Evolutionary conservation across 768 basidiomycete species (phyloP), one percentile per base, ranked within the genome.

Genomic region (Leccinum boreale): DNA sequence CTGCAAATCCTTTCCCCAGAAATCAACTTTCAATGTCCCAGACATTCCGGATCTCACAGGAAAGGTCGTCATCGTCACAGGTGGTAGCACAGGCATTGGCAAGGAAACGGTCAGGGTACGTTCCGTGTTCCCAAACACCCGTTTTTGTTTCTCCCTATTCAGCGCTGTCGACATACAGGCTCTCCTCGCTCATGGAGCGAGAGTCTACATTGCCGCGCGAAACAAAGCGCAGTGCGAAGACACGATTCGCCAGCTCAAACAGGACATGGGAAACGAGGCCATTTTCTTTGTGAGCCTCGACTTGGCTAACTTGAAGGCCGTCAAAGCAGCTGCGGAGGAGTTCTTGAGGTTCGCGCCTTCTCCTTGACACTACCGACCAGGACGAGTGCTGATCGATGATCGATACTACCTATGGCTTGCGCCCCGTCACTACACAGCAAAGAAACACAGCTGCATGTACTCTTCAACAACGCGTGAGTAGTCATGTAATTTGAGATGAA

Each of bases 401-500:
- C 29, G 29, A 31, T 11, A 11, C 10, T 9, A 39, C 17, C 36
- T 45, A 44, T 19, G 42, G 11, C 44, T 21, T 12, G 19, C 11
- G 19, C 6, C 23, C 10, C 44, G 5, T 45, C 11, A 31, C 19
- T 45, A 21, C 21, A 23, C 45, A 80, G 77, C 31, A 77, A 77
- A 58, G 82, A 84, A 61, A 71, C 59, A 2, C 67, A 72, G 55
- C 67, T 85, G 15, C 72, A 84, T 54, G 72, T 80, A 5, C 68
- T 85, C 8, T 77, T 79, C 68, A 81, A 82, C 57, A 83, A 79
- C 46, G 81, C 74, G 80, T 81, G 50, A 53, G 81, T 48, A 19
- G 11, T 19, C 39, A 42, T 42, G n/a, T 24, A 3, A 3, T 31
- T 50, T 80, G 81, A 26, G 24, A 57, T 15, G 17, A 10, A 31